These are phyloP conservation scores for Chaetoscypha palmicola DNA, from an alignment of 2,329 filamentous ascomycete species.

Conservation along the genomic window DNA sequence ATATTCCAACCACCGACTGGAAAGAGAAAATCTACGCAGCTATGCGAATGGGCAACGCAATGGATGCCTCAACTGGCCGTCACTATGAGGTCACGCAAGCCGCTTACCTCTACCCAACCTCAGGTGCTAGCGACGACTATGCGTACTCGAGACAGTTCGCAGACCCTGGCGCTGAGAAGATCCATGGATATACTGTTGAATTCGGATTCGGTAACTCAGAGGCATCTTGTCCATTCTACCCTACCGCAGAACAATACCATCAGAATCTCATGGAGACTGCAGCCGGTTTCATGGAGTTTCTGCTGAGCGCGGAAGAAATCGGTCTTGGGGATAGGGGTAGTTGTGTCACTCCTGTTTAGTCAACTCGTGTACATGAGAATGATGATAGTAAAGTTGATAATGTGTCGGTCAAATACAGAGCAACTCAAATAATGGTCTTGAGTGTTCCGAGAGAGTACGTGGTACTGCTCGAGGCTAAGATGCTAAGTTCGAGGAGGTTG, in stretches of 20 bases:
- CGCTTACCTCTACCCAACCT: conserved; percentile 39
- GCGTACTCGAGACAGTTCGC: conserved; percentile 38
- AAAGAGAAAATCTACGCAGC: conserved; percentile 30
- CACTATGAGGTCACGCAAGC: conserved; percentile 35
- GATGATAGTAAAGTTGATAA: too few species aligned
- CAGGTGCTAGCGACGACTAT: conserved; percentile 41
- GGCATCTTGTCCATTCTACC: conserved; percentile 39
- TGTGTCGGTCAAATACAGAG: too few species aligned
- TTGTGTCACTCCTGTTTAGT: background rate
- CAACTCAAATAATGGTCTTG: too few species aligned
- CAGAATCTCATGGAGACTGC: conserved; percentile 38
- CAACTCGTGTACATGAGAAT: too few species aligned
- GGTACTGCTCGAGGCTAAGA: too few species aligned
- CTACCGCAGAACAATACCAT: conserved; percentile 36
- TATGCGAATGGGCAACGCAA: conserved; percentile 33
- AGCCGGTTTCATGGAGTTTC: conserved; percentile 42
- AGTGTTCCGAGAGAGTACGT: too few species aligned
- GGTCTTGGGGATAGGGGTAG: conserved; percentile 12
- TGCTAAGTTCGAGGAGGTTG: too few species aligned
- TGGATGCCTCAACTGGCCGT: conserved; percentile 35
- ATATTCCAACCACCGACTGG: conserved; percentile 34
- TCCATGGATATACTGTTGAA: conserved; percentile 40
- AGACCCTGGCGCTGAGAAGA: conserved; percentile 31
- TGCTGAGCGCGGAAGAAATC: conserved; percentile 24
- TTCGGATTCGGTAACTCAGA: conserved; percentile 37